These are phyloP conservation scores for Pezicula carpinea DNA, from an alignment of 2,329 filamentous ascomycete genomes.

Conservation along the genomic window DNA sequence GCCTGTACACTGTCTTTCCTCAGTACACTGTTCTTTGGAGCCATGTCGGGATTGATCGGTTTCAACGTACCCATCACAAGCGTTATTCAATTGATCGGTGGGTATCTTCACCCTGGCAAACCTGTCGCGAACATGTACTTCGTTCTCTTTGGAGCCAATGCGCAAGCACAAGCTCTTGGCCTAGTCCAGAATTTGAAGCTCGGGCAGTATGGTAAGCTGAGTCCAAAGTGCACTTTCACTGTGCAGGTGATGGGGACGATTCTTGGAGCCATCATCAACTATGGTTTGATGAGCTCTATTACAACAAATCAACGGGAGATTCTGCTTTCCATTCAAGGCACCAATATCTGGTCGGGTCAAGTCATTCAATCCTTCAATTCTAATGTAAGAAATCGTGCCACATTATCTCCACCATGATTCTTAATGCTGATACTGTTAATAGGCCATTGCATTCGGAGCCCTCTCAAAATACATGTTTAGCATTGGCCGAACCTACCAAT, in stretches of 20 bases:
- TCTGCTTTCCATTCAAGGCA: constrained; percentile 35
- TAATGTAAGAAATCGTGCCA: constrained; percentile 10
- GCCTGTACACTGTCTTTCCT: constrained; percentile 29
- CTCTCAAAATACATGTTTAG: constrained; percentile 40
- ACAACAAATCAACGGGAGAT: constrained; percentile 37
- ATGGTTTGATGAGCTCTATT: constrained; percentile 38
- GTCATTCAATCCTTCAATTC: constrained; percentile 41
- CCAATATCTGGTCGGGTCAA: constrained; percentile 42
- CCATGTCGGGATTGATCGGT: constrained; percentile 33
- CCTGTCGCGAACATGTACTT: constrained; percentile 40
- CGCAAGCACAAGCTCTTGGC: constrained; percentile 23
- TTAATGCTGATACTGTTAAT: not conserved
- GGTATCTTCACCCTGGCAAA: constrained; percentile 38
- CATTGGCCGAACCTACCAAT: constrained; percentile 32
- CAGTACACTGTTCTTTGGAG: constrained; percentile 36
- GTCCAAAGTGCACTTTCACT: constrained; percentile 35
- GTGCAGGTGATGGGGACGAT: constrained; percentile 37
- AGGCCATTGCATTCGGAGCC: constrained; percentile 32
- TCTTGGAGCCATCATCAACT: constrained; percentile 39
- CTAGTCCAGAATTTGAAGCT: constrained; percentile 31
- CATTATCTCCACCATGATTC: not conserved
- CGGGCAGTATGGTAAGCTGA: constrained; percentile 32
- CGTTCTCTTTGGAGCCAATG: constrained; percentile 25
- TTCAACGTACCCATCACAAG: constrained; percentile 36
- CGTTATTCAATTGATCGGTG: constrained; percentile 41